Evolutionary conservation across 164 flowering plant species (phyloP).

Genomic region (Hamamelis virginiana): DNA sequence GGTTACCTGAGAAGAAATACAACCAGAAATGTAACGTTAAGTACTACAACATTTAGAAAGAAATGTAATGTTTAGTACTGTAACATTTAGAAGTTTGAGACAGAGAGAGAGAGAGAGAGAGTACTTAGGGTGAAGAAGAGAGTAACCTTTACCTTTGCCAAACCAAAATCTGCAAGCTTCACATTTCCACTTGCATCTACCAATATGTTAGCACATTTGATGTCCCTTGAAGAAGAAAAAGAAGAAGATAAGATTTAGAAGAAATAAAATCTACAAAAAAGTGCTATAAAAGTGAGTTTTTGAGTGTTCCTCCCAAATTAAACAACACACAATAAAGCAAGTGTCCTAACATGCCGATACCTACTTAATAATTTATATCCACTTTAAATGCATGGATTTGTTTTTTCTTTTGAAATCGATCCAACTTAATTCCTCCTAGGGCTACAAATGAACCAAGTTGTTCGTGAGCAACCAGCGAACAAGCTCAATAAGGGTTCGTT

Average conservation of each 20-base stretch:
- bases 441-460: too few relatives aligned
- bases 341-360: too few relatives aligned
- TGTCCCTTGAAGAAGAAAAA: conserved; percentile 29
- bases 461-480: too few relatives aligned
- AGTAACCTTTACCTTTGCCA: conserved; percentile 46
- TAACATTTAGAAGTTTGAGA: neutral
- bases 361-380: too few relatives aligned
- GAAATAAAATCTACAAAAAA: neutral
- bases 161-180: conserved; percentile 50
- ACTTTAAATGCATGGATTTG: too few relatives aligned
- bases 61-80: neutral
- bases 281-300: too few relatives aligned
- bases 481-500: too few relatives aligned
- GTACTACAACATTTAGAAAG: too few relatives aligned
- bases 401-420: too few relatives aligned
- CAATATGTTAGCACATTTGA: conserved; percentile 52
- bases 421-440: too few relatives aligned
- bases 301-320: too few relatives aligned
- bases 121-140: neutral
- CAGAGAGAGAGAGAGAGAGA: neutral
- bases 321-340: too few relatives aligned
- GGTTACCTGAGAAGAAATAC: conserved; percentile 30
- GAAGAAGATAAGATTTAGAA: neutral
- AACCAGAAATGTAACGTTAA: neutral
- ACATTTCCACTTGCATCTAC: conserved; percentile 39